Evolutionary conservation across 2,329 filamentous ascomycete species (phyloP).

Genomic region (Penicillium corylophilum): DNA sequence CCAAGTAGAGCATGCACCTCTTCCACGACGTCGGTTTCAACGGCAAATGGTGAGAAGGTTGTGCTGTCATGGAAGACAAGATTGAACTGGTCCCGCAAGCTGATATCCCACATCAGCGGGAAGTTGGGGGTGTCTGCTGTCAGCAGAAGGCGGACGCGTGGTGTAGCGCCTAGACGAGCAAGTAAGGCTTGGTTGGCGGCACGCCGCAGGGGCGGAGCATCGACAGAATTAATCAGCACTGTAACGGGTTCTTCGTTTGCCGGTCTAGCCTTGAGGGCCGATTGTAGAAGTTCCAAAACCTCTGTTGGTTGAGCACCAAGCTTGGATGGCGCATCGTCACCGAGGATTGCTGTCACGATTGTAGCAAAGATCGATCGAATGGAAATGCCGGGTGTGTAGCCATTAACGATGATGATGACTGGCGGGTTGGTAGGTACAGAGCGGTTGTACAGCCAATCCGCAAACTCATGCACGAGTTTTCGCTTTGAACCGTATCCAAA

Average conservation of each 20-base stretch:
- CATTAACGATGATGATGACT: constrained; percentile 81
- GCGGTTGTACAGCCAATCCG: constrained; percentile 62
- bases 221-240: constrained; percentile 81
- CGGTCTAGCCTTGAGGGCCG: constrained; percentile 56
- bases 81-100: constrained; percentile 76
- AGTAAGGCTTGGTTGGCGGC: constrained; percentile 68
- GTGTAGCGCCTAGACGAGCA: constrained; percentile 72
- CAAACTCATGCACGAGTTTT: constrained; percentile 70
- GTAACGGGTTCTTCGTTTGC: constrained; percentile 52
- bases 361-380: constrained; percentile 53
- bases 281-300: constrained; percentile 66
- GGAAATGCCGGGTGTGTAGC: constrained; percentile 59
- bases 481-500: constrained; percentile 94
- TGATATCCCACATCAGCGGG: constrained; percentile 83
- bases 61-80: constrained; percentile 94
- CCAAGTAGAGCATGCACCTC: constrained; percentile 86
- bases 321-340: constrained; percentile 45
- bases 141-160: constrained; percentile 69
- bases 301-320: constrained; percentile 65
- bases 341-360: constrained; percentile 62
- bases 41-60: constrained; percentile 73
- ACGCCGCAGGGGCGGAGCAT: constrained; percentile 73
- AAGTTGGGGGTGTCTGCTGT: constrained; percentile 89
- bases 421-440: constrained; percentile 34
- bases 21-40: constrained; percentile 81